Evolutionary conservation across 768 basidiomycete genomes (phyloP), one percentile per base, ranked within the genome.

Genomic region (Tulasnella sp.): DNA sequence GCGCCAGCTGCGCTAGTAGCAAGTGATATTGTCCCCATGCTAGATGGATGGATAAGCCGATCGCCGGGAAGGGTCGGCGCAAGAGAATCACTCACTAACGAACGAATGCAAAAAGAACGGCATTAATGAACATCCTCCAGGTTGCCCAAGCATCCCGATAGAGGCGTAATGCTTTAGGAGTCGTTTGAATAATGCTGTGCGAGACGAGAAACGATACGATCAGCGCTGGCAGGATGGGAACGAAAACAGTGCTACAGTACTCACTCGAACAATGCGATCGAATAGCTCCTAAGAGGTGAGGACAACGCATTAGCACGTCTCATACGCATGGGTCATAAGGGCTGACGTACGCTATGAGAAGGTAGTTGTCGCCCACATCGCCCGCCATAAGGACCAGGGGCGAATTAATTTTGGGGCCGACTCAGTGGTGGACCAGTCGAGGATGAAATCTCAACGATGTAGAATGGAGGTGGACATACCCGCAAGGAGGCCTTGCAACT

Each of bases 261-360:
- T 34, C 48, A 75, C 74, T 75, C 74, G 48, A 75, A 46, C 27
- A 75, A 52, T 31, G 74, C 74, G 31, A 75, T 75, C 10, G 74
- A 42, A 40, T 75, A 75, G 24, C 42, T n/a, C 38, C 74, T 75
- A 46, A 40, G 27, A 62, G 31, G 58, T 62, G 21, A 24, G 14
- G 31, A n/a, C 58, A 10, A n/a, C 9, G 24, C 4, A 62, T 62
- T n/a, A 62, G 58, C 16, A 19, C 52, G 19, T 14, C 18, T 62
- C 58, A n/a, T 27, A 27, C 24, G 58, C 24, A 7, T 19, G 46
- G 4, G 18, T 2, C 24, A 14, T n/a, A 16, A 48, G 18, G 46
- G 46, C 19, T 10, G n/a, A 62, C 58, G 14, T 62, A 62, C 58
- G 58, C 58, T 62, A 62, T 62, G 31, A 62, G 58, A 62, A 62